Base-by-base conservation (phyloP, 2,329 filamentous ascomycete genomes). In the Verticillium dahliae region DNA sequence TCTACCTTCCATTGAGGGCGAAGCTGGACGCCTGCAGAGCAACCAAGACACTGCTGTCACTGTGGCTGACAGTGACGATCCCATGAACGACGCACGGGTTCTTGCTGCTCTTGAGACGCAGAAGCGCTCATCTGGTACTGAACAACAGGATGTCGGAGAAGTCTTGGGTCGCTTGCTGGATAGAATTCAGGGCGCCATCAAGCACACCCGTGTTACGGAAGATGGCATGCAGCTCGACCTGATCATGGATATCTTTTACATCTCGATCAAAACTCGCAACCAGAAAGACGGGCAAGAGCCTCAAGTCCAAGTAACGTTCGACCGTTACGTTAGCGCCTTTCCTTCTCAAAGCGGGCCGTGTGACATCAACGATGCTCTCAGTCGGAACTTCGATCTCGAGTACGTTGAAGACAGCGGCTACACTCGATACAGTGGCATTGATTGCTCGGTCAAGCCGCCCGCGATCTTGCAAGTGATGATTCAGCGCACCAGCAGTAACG, bases 71-170 rank as follows among this genome's bases (percentile, higher is more conserved):
- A 50, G 18, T 11, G 45, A 22, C n/a, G 45, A 50, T 27, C 45
- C 45, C 18, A 50, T 68, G 22, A 67, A 84, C 13, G 79, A 83
- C 27, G 71, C 80, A 57, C 78, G 78, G 60, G 78, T 83, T 10
- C 74, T 73, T 56, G 76, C 69, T 61, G 80, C 75, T 5, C 76
- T 78, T 33, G 80, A 78, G 67, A 77, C 75, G 68, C 78, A 76
- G 70, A 77, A 77, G 60, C 65, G 78, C 69, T 76, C 75, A 37
- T 80, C 79, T 10, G 82, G 82, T 2, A 85, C 82, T 0, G 80
- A 91, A 38, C 95, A 99, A 71, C 93, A 99, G 75, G 95, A 99
- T 75, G 94, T 97, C 4, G 92, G 92, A 13, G 95, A 99, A 74
- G 94, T 97, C 56, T 93, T 97, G 78, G 92, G 92, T 62, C 95